Conservation (phyloP, 2,329 filamentous ascomycete genomes). For the Colletotrichum navitas region DNA sequence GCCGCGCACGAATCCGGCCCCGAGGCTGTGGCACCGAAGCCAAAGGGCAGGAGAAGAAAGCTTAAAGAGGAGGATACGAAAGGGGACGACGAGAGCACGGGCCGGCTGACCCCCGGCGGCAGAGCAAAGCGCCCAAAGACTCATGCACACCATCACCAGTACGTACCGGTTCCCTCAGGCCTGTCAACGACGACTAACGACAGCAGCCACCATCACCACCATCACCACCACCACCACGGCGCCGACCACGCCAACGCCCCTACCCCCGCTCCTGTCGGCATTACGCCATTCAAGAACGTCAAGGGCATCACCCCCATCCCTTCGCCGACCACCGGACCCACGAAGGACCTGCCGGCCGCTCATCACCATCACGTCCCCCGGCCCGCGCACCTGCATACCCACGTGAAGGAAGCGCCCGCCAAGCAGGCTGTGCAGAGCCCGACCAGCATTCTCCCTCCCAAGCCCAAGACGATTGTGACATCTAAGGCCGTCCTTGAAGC, state of each 20-base stretch:
- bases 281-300: constrained; percentile 62
- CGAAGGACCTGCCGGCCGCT: constrained; percentile 53
- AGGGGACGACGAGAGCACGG: constrained; percentile 75
- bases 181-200: constrained; percentile 46
- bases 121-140: constrained; percentile 78
- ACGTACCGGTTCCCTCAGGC: constrained; percentile 51
- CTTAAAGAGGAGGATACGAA: constrained; percentile 80
- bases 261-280: constrained; percentile 56
- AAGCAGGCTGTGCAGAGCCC: constrained; percentile 52
- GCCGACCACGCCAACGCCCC: constrained; percentile 59
- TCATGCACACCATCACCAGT: constrained; percentile 75
- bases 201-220: constrained; percentile 68
- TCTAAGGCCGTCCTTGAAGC: constrained; percentile 79
- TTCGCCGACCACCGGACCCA: constrained; percentile 56
- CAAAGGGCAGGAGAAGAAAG: constrained; percentile 74
- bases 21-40: constrained; percentile 56
- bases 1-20: constrained; percentile 58
- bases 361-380: constrained; percentile 63
- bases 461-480: constrained; percentile 74
- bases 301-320: constrained; percentile 61
- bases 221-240: constrained; percentile 70
- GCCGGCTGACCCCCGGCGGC: constrained; percentile 70
- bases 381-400: constrained; percentile 45
- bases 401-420: constrained; percentile 41
- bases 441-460: constrained; percentile 64